A percentile compares a stretch with the other conserved stretches of the same genome.
Evolutionary conservation across 1,284 basidiomycete species (phyloP).

Genomic region (Pyrrhoderma lamaoense): DNA sequence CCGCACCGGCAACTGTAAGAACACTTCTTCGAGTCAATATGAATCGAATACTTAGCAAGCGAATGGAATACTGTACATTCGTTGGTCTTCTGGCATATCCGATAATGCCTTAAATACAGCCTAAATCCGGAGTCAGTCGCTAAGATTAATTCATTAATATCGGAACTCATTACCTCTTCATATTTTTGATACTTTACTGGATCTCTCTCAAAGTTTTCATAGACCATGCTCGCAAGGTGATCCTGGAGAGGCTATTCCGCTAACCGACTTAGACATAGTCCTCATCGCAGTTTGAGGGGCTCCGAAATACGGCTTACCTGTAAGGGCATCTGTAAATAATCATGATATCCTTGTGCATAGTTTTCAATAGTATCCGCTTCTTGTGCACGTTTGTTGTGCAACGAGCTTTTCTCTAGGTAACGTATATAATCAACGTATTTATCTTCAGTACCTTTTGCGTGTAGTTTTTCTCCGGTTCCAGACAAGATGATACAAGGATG

Average conservation of each 20-base stretch:
- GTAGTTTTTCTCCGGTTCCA: conserved; percentile 53
- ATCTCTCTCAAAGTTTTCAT: conserved; percentile 97
- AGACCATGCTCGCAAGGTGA: conserved; percentile 90
- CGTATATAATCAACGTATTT: conserved; percentile 90
- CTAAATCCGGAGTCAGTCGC: conserved; percentile 30
- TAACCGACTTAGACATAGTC: conserved; percentile 7
- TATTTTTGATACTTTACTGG: conserved; percentile 95
- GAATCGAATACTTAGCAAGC: conserved; percentile 12
- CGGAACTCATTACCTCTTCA: conserved; percentile 65
- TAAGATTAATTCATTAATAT: conserved; percentile 2
- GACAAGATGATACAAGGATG: conserved; percentile 78
- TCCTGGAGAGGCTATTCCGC: conserved; percentile 86
- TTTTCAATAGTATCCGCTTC: conserved; percentile 73
- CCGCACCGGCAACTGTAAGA: conserved; percentile 91
- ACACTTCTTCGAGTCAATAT: conserved; percentile 39
- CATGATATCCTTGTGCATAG: conserved; percentile 89
- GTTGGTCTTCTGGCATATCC: conserved; percentile 54
- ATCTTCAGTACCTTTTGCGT: conserved; percentile 65
- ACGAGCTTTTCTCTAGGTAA: conserved; percentile 74
- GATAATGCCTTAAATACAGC: conserved; percentile 78
- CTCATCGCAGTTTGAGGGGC: neutral
- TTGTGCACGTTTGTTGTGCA: conserved; percentile 48
- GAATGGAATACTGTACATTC: conserved; percentile 38
- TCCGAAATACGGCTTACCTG: conserved; percentile 44
- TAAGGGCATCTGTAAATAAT: conserved; percentile 92